phyloP scores from a whole-genome alignment of 164 flowering plant genomes.

The Sextonia rubra region DNA sequence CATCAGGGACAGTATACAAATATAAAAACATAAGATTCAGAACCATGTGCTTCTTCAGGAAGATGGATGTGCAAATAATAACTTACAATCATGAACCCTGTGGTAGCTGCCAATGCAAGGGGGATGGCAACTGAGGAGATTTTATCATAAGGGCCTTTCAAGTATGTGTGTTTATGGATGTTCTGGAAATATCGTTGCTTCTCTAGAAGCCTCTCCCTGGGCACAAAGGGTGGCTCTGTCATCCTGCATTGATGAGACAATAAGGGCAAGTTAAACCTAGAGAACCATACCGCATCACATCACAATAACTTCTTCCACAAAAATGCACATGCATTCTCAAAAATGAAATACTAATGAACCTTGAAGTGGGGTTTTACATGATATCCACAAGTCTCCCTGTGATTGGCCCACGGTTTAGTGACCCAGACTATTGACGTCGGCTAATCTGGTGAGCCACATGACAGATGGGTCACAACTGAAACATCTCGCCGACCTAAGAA shows the following conservation, averaged over 20 bases:
- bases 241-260: constrained; percentile 15
- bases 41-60: not conserved
- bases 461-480: not conserved
- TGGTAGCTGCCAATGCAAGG: constrained; percentile 45
- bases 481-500: not conserved
- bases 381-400: not conserved
- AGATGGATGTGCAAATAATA: constrained; percentile 1
- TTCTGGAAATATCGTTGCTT: constrained; percentile 58
- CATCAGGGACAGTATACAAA: not conserved
- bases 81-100: constrained; percentile 51
- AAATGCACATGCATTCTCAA: not conserved
- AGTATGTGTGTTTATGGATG: constrained; percentile 55
- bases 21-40: not conserved
- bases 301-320: not conserved
- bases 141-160: constrained; percentile 63
- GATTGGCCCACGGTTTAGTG: not conserved
- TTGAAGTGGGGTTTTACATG: not conserved
- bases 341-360: not conserved
- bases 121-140: constrained; percentile 78
- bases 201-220: constrained; percentile 58
- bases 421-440: not conserved
- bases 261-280: not conserved
- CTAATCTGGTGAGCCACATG: not conserved
- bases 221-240: constrained; percentile 44
- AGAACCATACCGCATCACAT: not conserved